phyloP scores from a whole-genome alignment of 108 stramenopile genomes.

The Cyclostephanos invisitatus region DNA sequence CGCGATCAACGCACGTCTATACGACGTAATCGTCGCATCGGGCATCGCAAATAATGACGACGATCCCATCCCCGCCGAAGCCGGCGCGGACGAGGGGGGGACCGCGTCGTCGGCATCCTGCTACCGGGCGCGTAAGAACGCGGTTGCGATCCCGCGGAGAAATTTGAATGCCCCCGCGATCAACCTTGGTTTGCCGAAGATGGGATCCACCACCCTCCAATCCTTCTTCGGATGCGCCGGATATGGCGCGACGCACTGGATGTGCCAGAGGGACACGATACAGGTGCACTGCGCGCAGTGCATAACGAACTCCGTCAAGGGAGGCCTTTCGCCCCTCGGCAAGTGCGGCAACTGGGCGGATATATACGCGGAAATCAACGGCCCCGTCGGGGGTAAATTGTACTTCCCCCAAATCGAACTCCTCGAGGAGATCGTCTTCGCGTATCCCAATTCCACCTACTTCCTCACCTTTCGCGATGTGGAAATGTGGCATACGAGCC shows the following conservation, averaged over 20 bases:
- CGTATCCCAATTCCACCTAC: slow-evolving; percentile 29
- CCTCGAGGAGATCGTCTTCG: slow-evolving; percentile 14
- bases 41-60: no score
- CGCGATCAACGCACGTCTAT: no score
- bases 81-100: no score
- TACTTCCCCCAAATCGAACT: slow-evolving; percentile 15
- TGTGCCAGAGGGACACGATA: not conserved
- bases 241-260: not conserved
- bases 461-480: slow-evolving; percentile 30
- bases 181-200: slow-evolving; percentile 2
- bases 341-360: slow-evolving; percentile 7
- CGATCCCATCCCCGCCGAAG: no score
- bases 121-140: no score
- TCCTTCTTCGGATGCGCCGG: slow-evolving; percentile 5
- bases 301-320: not conserved
- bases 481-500: slow-evolving; percentile 22
- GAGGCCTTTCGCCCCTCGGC: not conserved
- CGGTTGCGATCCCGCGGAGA: no score
- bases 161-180: not conserved
- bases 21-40: no score
- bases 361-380: slow-evolving; percentile 13
- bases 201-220: slow-evolving; percentile 7
- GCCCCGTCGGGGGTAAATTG: not conserved
- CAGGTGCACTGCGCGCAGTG: slow-evolving; percentile 16
- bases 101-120: no score